Evolutionary conservation across 208 protist genomes (phyloP).

Genomic region (Leishmania lainsoni): DNA sequence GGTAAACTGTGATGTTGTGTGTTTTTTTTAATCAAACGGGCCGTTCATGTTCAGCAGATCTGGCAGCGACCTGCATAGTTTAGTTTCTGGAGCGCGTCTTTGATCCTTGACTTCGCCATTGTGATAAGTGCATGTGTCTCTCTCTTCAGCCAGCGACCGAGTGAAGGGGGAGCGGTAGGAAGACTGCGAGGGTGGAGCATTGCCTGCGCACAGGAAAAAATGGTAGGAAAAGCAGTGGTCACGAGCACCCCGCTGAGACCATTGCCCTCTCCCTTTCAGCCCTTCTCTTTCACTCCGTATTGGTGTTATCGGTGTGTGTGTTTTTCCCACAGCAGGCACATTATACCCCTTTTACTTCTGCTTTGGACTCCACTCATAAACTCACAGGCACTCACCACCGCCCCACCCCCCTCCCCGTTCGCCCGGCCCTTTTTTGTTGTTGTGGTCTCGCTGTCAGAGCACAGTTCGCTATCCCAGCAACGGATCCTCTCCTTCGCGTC

Average conservation of each 20-base stretch:
- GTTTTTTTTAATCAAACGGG: background rate
- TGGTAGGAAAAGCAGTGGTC: background rate
- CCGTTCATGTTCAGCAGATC: background rate
- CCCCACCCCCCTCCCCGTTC: background rate
- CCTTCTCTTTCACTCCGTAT: background rate
- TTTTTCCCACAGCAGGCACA: background rate
- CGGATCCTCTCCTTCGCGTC: background rate
- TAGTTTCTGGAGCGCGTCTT: background rate
- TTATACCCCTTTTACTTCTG: background rate
- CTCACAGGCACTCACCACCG: background rate
- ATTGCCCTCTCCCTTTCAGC: background rate
- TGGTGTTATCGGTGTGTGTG: background rate
- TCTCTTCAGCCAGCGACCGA: background rate
- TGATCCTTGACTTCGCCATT: background rate
- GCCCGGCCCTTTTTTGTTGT: background rate
- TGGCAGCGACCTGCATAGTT: background rate
- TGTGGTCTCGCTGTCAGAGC: background rate
- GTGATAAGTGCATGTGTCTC: background rate
- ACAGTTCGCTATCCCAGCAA: background rate
- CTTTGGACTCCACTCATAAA: background rate
- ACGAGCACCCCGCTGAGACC: background rate
- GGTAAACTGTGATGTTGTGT: background rate
- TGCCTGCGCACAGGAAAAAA: slow-evolving; percentile 1
- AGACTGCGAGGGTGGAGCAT: background rate
- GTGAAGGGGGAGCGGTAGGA: background rate